Conservation (phyloP, 306 rosid species). For the Mimosa bimucronata region DNA sequence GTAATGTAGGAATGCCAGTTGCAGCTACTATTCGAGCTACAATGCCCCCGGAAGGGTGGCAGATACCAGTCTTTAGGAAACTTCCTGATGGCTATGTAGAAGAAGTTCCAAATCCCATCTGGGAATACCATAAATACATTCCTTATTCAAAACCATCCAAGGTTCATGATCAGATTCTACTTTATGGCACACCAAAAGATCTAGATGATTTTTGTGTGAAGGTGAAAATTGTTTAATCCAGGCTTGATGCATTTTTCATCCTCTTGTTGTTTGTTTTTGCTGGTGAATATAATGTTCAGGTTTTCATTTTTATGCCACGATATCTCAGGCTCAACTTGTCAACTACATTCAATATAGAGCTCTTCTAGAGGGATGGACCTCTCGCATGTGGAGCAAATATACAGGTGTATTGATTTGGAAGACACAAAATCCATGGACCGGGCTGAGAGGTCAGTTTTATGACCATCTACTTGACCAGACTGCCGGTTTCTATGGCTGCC, state of each 20-base stretch:
- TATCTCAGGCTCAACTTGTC: constrained; percentile 85
- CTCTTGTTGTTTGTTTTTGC: not conserved
- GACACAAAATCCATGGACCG: constrained; percentile 98
- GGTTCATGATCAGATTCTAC: constrained; percentile 87
- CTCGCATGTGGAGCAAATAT: constrained; percentile 92
- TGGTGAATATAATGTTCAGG: constrained; percentile 25
- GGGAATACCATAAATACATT: constrained; percentile 94
- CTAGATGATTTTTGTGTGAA: constrained; percentile 91
- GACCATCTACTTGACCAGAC: constrained; percentile 95
- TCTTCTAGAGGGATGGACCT: constrained; percentile 89
- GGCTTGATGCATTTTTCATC: constrained; percentile 11
- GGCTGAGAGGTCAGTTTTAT: constrained; percentile 96
- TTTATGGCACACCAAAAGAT: constrained; percentile 77
- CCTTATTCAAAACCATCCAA: constrained; percentile 84
- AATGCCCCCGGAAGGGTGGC: constrained; percentile 92
- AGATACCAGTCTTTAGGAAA: constrained; percentile 78
- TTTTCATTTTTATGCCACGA: constrained; percentile 22
- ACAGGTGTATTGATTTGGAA: constrained; percentile 96
- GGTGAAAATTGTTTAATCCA: constrained; percentile 47
- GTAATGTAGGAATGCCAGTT: constrained; percentile 88
- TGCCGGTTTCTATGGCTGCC: constrained; percentile 94
- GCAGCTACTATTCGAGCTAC: constrained; percentile 94
- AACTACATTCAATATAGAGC: constrained; percentile 92
- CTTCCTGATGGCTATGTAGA: constrained; percentile 64
- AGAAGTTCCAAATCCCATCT: constrained; percentile 91